Conservation (phyloP, 148 eudicot genomes). For the Dianthus caryophyllus region DNA sequence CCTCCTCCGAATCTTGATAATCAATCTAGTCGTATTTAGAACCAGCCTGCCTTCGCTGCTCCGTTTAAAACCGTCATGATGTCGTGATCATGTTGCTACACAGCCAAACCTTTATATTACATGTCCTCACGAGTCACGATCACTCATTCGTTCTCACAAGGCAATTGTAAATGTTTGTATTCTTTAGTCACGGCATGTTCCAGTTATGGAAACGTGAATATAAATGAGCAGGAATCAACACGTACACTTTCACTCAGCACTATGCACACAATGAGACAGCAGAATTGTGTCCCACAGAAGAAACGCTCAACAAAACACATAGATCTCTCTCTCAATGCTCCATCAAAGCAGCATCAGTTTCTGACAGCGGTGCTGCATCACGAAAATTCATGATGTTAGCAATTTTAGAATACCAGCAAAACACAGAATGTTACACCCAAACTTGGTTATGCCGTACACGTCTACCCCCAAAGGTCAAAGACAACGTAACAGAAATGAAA, state of each 20-base stretch:
- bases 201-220: not conserved
- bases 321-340: constrained; percentile 40
- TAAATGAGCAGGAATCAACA: not conserved
- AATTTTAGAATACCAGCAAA: constrained; percentile 13
- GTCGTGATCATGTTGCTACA: too few species aligned
- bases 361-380: constrained; percentile 89
- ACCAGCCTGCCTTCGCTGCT: too few species aligned
- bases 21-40: too few species aligned
- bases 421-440: not conserved
- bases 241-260: constrained; percentile 2
- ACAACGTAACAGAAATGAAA: not conserved
- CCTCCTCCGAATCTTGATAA: too few species aligned
- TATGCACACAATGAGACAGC: constrained; percentile 7
- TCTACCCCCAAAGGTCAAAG: not conserved
- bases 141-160: too few species aligned
- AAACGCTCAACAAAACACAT: not conserved
- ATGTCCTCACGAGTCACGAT: too few species aligned
- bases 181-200: too few species aligned
- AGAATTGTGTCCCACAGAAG: not conserved
- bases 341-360: constrained; percentile 89
- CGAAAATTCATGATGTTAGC: constrained; percentile 21
- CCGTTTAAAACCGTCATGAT: too few species aligned
- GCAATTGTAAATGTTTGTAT: too few species aligned
- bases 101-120: too few species aligned
- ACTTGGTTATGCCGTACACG: not conserved